A percentile compares a stretch with the other conserved stretches of the same genome.
Conservation (phyloP, 2,329 filamentous ascomycete genomes). For the Scopulariopsis brevicaulis region DNA sequence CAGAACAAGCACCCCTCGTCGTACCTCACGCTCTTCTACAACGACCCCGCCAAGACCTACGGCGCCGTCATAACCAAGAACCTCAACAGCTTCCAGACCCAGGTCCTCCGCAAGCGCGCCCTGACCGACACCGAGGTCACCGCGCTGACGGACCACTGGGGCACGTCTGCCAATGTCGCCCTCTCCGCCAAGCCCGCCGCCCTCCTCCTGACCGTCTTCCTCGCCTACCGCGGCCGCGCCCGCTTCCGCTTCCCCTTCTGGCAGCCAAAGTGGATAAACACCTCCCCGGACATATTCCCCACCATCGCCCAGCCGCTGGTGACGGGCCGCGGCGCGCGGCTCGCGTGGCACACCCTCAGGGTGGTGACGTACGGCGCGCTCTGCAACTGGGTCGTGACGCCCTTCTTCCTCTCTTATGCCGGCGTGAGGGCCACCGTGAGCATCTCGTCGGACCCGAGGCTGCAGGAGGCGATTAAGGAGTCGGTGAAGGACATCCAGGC, state of each 20-base stretch:
- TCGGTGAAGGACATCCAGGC: conserved; percentile 1
- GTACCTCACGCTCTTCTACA: conserved; percentile 1
- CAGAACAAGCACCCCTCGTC: background rate
- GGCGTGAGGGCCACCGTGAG: background rate
- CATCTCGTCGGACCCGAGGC: conserved; percentile 2
- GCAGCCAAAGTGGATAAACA: conserved; percentile 17
- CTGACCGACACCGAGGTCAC: conserved; percentile 23
- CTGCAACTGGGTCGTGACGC: conserved; percentile 11
- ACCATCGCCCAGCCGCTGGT: conserved; percentile 10
- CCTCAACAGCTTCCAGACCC: conserved; percentile 2
- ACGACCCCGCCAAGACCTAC: conserved; percentile 1
- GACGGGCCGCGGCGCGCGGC: conserved; percentile 13
- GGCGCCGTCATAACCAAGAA: conserved; percentile 1
- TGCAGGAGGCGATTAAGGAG: conserved; percentile 2
- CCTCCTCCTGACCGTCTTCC: conserved; percentile 10
- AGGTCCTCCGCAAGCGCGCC: conserved; percentile 15
- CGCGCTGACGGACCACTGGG: conserved; percentile 19
- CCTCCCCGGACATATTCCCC: conserved; percentile 20
- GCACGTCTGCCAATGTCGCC: conserved; percentile 15
- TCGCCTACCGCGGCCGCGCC: conserved; percentile 16
- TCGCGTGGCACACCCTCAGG: conserved; percentile 23
- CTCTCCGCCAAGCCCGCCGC: conserved; percentile 16
- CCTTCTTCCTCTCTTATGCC: conserved; percentile 18
- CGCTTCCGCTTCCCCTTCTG: conserved; percentile 28
- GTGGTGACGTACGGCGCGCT: conserved; percentile 19